Percentiles rank a stretch among this genome's conserved stretches.
Evolutionary conservation across 805 yeast genomes (phyloP).

Genomic region (Diddensiella transvaalensis): DNA sequence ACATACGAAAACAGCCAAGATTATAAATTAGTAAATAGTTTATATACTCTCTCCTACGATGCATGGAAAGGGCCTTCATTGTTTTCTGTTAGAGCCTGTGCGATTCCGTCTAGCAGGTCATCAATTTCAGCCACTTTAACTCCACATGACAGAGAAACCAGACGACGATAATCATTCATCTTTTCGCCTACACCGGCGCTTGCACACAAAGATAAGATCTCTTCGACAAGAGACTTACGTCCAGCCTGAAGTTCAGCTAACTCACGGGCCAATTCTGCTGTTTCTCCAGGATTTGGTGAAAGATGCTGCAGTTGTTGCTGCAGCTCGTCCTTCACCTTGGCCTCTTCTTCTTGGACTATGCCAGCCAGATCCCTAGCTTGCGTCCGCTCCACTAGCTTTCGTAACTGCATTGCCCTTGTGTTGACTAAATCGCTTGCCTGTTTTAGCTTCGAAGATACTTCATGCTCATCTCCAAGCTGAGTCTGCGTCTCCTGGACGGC

Average conservation of each 20-base stretch:
- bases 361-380: slow-evolving; percentile 62
- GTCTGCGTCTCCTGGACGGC: slow-evolving; percentile 31
- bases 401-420: slow-evolving; percentile 35
- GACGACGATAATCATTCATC: slow-evolving; percentile 73
- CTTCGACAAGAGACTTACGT: slow-evolving; percentile 40
- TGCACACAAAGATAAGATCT: slow-evolving; percentile 49
- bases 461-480: slow-evolving; percentile 32
- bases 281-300: slow-evolving; percentile 11
- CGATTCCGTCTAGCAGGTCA: slow-evolving; percentile 78
- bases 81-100: slow-evolving; percentile 36
- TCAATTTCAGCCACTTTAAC: slow-evolving; percentile 75
- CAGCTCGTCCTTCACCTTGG: slow-evolving; percentile 28
- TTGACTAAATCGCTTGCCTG: slow-evolving; percentile 29
- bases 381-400: slow-evolving; percentile 53
- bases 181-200: slow-evolving; percentile 47
- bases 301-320: slow-evolving; percentile 13
- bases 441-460: slow-evolving; percentile 20
- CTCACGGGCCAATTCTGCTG: slow-evolving; percentile 33
- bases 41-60: too few species aligned
- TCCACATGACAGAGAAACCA: slow-evolving; percentile 75
- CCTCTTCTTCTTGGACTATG: slow-evolving; percentile 54
- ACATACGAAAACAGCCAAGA: too few species aligned
- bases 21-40: too few species aligned
- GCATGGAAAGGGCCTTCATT: slow-evolving; percentile 5
- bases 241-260: slow-evolving; percentile 41